phyloP scores from a whole-genome alignment of 495 filamentous ascomycete species.

The Durotheca rogersii region DNA sequence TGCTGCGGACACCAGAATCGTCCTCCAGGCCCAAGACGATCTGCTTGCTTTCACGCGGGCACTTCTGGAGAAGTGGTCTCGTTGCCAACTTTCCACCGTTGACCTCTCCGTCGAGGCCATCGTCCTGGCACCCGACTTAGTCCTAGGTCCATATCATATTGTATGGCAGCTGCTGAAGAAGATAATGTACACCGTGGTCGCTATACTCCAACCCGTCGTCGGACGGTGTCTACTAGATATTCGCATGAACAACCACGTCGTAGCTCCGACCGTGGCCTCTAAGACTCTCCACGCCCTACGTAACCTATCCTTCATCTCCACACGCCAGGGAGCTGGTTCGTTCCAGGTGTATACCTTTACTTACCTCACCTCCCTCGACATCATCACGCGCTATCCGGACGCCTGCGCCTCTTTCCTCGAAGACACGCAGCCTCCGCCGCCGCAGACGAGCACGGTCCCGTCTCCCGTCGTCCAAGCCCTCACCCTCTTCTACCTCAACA shows the following conservation, averaged over 20 bases:
- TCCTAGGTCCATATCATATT: constrained; percentile 66
- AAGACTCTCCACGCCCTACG: constrained; percentile 78
- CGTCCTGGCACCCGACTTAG: constrained; percentile 68
- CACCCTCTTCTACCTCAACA: constrained; percentile 91
- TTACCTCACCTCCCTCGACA: constrained; percentile 84
- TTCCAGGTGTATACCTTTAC: constrained; percentile 84
- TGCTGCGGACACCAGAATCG: constrained; percentile 56
- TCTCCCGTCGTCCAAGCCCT: constrained; percentile 71
- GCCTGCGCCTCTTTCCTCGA: constrained; percentile 70
- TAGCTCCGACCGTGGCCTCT: constrained; percentile 69
- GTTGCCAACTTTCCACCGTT: constrained; percentile 79
- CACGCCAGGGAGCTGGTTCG: constrained; percentile 67
- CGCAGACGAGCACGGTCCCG: constrained; percentile 61
- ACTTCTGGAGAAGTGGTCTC: constrained; percentile 78
- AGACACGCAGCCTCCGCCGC: constrained; percentile 58
- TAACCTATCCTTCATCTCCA: constrained; percentile 85
- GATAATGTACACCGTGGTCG: constrained; percentile 75
- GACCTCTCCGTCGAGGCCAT: constrained; percentile 72
- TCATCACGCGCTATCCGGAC: constrained; percentile 70
- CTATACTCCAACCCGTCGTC: constrained; percentile 71
- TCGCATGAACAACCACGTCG: constrained; percentile 43
- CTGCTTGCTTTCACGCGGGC: constrained; percentile 68
- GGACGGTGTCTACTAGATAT: constrained; percentile 57
- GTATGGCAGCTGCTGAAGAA: constrained; percentile 84
- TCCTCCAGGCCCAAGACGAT: constrained; percentile 70